These are phyloP conservation scores for Saururus chinensis DNA, from an alignment of 164 flowering plant species.

Conservation along the genomic window DNA sequence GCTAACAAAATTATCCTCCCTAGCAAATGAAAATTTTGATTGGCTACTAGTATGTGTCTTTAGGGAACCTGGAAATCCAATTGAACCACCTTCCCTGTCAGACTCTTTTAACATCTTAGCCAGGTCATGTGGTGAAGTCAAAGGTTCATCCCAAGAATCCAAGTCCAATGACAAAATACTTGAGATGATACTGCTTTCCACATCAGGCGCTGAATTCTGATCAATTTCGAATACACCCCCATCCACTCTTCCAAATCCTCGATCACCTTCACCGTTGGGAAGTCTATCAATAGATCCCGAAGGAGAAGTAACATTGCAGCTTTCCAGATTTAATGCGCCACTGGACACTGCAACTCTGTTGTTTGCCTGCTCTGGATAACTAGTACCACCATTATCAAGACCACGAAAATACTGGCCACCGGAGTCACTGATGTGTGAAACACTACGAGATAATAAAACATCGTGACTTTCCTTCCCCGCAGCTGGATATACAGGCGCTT, in stretches of 20 bases:
- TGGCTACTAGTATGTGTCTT: slow-evolving; percentile 25
- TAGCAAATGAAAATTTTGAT: slow-evolving; percentile 45
- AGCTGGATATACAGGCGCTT: slow-evolving; percentile 4
- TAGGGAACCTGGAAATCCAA: slow-evolving; percentile 16
- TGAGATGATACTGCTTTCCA: slow-evolving; percentile 47
- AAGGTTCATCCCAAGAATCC: slow-evolving; percentile 36
- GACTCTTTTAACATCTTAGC: slow-evolving; percentile 23
- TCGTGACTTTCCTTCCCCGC: slow-evolving; percentile 9
- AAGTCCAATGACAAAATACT: slow-evolving; percentile 44
- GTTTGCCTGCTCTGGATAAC: slow-evolving; percentile 5
- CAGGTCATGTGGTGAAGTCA: slow-evolving; percentile 21
- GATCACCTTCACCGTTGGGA: slow-evolving; percentile 18
- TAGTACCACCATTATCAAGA: slow-evolving; percentile 8
- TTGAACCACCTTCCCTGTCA: slow-evolving; percentile 17
- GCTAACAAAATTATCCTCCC: slow-evolving; percentile 27
- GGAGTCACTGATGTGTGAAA: slow-evolving; percentile 9
- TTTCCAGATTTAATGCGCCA: slow-evolving; percentile 2
- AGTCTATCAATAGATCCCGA: slow-evolving; percentile 9
- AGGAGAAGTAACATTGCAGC: background rate
- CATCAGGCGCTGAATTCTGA: slow-evolving; percentile 16
- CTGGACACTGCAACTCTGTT: background rate
- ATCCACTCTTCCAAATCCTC: slow-evolving; percentile 14
- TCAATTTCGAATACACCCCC: slow-evolving; percentile 6
- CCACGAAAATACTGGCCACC: slow-evolving; percentile 12
- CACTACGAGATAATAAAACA: slow-evolving; percentile 5